Base-by-base conservation (phyloP, 345 rosid genomes). In the Citrus trifoliata region DNA sequence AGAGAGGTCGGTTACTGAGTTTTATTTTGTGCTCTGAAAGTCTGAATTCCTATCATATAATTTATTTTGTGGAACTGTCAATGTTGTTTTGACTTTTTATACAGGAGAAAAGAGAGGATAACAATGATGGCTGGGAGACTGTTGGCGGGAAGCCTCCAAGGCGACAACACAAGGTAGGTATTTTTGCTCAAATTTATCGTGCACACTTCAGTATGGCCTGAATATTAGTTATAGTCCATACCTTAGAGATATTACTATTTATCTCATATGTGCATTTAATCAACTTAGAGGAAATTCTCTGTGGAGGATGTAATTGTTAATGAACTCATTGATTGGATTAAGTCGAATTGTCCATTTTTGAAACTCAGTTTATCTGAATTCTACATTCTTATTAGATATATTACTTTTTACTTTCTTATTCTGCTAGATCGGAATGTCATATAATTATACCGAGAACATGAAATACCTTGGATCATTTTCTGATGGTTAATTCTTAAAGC, bases 61-160 rank as follows among this genome's bases (percentile, higher is more conserved):
- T 72, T 51, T 38, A 19, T 56, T 16, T 37, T 37, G 4, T 40
- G 60, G 12, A 38, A 9, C 5, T 48, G 63, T 19, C 27, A 55
- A 22, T 73, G 48, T 5, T 32, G 4, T 35, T 74, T 75, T 42
- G 56, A 37, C 69, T 73, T 70, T 55, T 28, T n/a, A 1, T 21
- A 12, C 78, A 87, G 95, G 87, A 87, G 81, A 82, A 55, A 33
- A 74, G 56, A 62, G 75, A 74, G 74, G 87, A 85, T 69, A 82
- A 79, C n/a, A 80, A 84, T 75, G 98, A 87, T 76, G 93, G 94
- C 70, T 93, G 98, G 98, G 95, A 92, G 83, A 90, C 95, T 61
- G 95, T 90, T 70, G 92, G 90, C 12, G 83, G 79, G 74, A 90
- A 89, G 83, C 91, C 90, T 80, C 80, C 80, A 67, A 89, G 88